Conservation (phyloP, 192 early-diverging fungal genomes). For the Endogone sp. region DNA sequence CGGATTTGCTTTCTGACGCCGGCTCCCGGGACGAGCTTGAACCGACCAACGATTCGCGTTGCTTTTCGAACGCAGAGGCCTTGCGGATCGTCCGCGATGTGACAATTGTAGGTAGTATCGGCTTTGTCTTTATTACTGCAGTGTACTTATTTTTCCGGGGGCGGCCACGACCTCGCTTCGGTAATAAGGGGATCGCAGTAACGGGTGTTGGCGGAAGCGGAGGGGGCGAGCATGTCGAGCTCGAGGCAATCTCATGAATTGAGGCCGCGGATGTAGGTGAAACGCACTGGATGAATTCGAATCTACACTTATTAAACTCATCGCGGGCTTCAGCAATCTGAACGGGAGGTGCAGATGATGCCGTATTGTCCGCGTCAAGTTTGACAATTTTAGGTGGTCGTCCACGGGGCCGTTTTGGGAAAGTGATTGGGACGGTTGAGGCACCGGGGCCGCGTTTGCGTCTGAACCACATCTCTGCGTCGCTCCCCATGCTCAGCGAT, state of each 20-base stretch:
- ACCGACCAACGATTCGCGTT: no score
- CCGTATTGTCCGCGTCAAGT: neutral
- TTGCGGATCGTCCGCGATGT: no score
- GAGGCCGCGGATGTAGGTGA: neutral
- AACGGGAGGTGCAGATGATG: neutral
- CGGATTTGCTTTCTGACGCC: no score
- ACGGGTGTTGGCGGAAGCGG: neutral
- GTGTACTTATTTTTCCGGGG: no score
- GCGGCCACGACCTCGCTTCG: neutral
- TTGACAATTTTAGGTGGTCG: neutral
- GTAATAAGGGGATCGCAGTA: neutral
- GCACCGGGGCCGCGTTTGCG: neutral
- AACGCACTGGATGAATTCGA: no score
- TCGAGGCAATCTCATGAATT: neutral
- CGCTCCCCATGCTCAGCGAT: neutral
- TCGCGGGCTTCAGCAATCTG: neutral
- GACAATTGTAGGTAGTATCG: no score
- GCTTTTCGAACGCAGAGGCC: no score
- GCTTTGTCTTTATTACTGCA: no score
- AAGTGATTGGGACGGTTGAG: neutral
- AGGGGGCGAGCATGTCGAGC: neutral
- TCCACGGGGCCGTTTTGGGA: neutral
- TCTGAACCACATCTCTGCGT: neutral
- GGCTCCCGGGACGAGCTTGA: no score
- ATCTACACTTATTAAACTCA: neutral